Base-by-base conservation (phyloP, 129 eudicot species). In the Oenanthe sinensis region DNA sequence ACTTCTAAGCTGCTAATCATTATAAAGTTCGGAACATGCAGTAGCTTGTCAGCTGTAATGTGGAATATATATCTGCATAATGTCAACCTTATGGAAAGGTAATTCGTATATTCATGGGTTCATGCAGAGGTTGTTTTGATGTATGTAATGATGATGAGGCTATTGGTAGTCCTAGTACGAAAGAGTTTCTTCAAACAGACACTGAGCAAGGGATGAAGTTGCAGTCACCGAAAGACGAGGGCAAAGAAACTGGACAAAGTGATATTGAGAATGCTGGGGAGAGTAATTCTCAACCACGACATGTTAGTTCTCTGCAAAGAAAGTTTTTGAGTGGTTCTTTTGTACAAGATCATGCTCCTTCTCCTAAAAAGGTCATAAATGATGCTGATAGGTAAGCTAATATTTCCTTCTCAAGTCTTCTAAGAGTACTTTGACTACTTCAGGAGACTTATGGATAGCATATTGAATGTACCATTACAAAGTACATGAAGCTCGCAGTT, bases 101-200 rank as follows among this genome's bases (percentile, higher is more conserved):
- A 44, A 74, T 75, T 65, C 24, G 48, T 74, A 16, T 62, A 75
- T 70, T 65, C 55, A 48, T 82, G 70, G 8, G 39, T 79, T 77
- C 71, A 75, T 83, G 77, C 93, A 94, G 98, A 87, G 98, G 93
- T 48, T 94, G 93, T 83, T 95, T 95, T 52, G 98, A 95, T 86
- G 85, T 95, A 39, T 84, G 89, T 80, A 96, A 90, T 79, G 96
- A 91, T 82, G 92, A 90, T 72, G 77, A 26, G 74, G 83, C 45
- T 46, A 77, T 81, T 17, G 79, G 75, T 78, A 85, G 87, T 85
- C 89, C 90, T n/a, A 84, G 78, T 82, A 80, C 75, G 40, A 85
- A 76, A 80, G 88, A 84, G 75, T 82, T 87, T 58, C 78, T 58
- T 69, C 84, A 48, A 76, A 84, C 91, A 37, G 93, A 92, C 75